Evolutionary conservation across 129 eudicot species (phyloP), one percentile per base, ranked within the genome.

Genomic region (Helianthus annuus): DNA sequence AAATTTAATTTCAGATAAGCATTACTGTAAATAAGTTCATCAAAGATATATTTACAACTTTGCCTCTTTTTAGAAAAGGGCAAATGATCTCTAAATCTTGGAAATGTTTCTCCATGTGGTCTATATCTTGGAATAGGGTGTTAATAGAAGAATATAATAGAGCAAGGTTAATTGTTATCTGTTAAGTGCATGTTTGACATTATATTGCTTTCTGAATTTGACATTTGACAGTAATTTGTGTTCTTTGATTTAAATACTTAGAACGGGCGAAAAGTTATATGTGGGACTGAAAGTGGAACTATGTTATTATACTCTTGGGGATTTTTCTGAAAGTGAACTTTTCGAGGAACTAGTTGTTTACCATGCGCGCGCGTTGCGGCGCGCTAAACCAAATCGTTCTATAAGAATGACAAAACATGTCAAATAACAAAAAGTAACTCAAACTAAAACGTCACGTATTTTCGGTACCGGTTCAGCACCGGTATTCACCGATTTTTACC

Each of bases 251-350:
- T 74, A 39, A 69, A 58, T 44, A 42, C 53, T 69, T 73, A 95
- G 99, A 90, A 95, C 72, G 97, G 99, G 70, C 84, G 94, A 58
- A 95, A 95, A 82, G 97, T 90, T 72, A 83, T 90, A 74, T 90
- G 99, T 70, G 96, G 99, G 52, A 88, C 99, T n/a, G 94, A 95
- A 79, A 66, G 82, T 40, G 99, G 99, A 36, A 74, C 84, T 7
- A 73, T 95, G n/a, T 64, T 95, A 64, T 74, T 95, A 76, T 95
- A 95, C 86, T 90, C 97, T 17, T 95, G 99, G 99, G 99, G 99
- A 1, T 95, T 83, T 81, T 95, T 95, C 90, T n/a, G n/a, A n/a
- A n/a, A n/a, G n/a, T n/a, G n/a, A n/a, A n/a, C n/a, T n/a, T n/a
- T n/a, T n/a, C n/a, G n/a, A n/a, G n/a, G n/a, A n/a, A n/a, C n/a